Conservation (phyloP, 1,139 yeast species). For the Nakaseomyces nivariensis region DNA sequence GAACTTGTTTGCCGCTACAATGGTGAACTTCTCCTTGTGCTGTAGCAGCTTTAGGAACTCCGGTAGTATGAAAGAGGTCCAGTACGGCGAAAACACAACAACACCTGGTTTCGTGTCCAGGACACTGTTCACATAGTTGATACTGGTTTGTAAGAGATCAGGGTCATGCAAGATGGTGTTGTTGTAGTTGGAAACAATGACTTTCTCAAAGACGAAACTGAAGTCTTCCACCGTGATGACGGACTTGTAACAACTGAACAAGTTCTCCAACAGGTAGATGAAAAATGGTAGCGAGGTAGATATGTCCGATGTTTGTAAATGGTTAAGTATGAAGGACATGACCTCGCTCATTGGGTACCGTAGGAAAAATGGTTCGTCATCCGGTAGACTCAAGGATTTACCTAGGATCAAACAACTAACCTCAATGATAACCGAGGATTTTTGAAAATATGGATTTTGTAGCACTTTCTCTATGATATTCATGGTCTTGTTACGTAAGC, state of each 20-base stretch:
- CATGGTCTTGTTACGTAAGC: constrained; percentile 31
- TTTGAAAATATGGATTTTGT: constrained; percentile 14
- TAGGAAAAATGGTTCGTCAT: constrained; percentile 25
- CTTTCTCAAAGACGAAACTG: constrained; percentile 22
- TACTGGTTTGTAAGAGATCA: constrained; percentile 38
- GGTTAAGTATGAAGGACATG: constrained; percentile 19
- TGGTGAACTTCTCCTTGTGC: constrained; percentile 54
- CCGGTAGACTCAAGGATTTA: constrained; percentile 21
- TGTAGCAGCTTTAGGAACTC: constrained; percentile 36
- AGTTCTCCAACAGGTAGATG: constrained; percentile 22
- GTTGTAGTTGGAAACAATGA: constrained; percentile 19
- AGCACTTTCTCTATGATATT: constrained; percentile 24
- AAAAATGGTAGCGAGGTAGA: constrained; percentile 23
- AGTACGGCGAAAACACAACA: constrained; percentile 32
- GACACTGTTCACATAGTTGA: constrained; percentile 45
- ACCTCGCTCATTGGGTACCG: constrained; percentile 23
- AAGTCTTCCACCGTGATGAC: constrained; percentile 19
- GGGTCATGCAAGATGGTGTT: constrained; percentile 27
- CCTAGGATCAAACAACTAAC: constrained; percentile 26
- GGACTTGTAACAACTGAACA: constrained; percentile 17
- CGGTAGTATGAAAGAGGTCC: constrained; percentile 32
- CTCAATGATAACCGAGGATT: constrained; percentile 24
- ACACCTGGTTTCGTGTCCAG: constrained; percentile 44
- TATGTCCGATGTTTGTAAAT: constrained; percentile 15
- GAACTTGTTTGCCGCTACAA: constrained; percentile 52